These are phyloP conservation scores for Piromyces finnis DNA, from an alignment of 192 early-diverging fungal species.

Conservation along the genomic window DNA sequence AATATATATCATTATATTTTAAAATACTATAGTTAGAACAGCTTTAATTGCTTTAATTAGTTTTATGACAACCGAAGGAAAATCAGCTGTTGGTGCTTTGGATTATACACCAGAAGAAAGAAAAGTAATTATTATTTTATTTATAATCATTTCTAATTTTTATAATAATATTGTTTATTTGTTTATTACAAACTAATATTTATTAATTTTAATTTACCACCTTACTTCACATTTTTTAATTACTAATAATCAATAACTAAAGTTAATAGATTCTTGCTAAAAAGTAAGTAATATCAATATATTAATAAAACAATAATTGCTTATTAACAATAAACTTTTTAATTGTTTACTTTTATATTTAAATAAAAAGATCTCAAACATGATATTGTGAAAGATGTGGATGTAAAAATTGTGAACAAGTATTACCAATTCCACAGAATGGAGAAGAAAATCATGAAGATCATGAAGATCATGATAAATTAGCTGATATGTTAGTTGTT, in stretches of 20 bases:
- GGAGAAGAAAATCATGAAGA: not conserved
- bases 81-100: conserved; percentile 63
- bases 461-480: not conserved
- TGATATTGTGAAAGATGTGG: not conserved
- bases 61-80: conserved; percentile 74
- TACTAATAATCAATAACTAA: too few species aligned
- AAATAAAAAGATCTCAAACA: not conserved
- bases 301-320: too few species aligned
- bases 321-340: too few species aligned
- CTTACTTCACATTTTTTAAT: too few species aligned
- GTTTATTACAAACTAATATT: too few species aligned
- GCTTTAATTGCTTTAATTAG: conserved; percentile 73
- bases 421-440: not conserved
- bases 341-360: too few species aligned
- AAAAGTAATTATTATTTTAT: not conserved
- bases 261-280: too few species aligned
- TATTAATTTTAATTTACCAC: too few species aligned
- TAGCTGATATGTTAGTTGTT: not conserved
- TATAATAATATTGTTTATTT: too few species aligned
- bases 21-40: conserved; percentile 68
- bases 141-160: too few species aligned
- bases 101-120: conserved; percentile 52
- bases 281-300: too few species aligned
- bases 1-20: too few species aligned
- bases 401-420: not conserved